A percentile compares a stretch with the other conserved stretches of the same genome.
Evolutionary conservation across 768 basidiomycete genomes (phyloP).

Genomic region (Asterophora parasitica): DNA sequence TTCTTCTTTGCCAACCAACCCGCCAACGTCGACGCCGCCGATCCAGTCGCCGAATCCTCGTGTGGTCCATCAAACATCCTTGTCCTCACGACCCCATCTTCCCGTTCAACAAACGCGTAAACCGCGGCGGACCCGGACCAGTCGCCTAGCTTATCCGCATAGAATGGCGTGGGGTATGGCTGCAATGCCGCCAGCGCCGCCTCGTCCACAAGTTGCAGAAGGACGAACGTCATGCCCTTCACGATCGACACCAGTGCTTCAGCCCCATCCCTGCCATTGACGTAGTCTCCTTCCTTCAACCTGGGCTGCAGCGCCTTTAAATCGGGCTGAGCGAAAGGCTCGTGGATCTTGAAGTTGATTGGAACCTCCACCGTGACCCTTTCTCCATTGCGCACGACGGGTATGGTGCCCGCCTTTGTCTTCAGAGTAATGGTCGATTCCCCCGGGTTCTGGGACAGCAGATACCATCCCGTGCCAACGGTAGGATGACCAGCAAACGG

Average conservation of each 20-base stretch:
- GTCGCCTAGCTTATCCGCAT: slow-evolving; percentile 29
- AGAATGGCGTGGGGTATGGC: slow-evolving; percentile 21
- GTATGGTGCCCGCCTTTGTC: slow-evolving; percentile 40
- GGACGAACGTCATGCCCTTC: slow-evolving; percentile 42
- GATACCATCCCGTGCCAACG: slow-evolving; percentile 37
- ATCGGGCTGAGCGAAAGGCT: slow-evolving; percentile 19
- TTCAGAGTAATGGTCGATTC: slow-evolving; percentile 24
- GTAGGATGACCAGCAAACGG: slow-evolving; percentile 46
- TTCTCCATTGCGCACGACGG: slow-evolving; percentile 23
- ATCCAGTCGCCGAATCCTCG: slow-evolving; percentile 45
- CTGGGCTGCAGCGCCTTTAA: slow-evolving; percentile 26
- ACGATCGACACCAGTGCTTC: slow-evolving; percentile 40
- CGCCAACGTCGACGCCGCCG: slow-evolving; percentile 38
- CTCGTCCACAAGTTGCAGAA: slow-evolving; percentile 33
- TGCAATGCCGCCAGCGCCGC: slow-evolving; percentile 32
- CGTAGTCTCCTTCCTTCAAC: slow-evolving; percentile 29
- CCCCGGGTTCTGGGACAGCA: slow-evolving; percentile 24
- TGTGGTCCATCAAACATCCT: slow-evolving; percentile 37
- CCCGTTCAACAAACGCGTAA: slow-evolving; percentile 32
- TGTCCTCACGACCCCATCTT: slow-evolving; percentile 31
- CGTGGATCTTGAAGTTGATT: slow-evolving; percentile 37
- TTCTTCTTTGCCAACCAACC: slow-evolving; percentile 34
- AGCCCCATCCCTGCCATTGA: slow-evolving; percentile 28
- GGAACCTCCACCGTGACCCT: slow-evolving; percentile 35
- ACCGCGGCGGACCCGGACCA: slow-evolving; percentile 34